Conservation (phyloP, 495 filamentous ascomycete species). For the Massariosphaeria phaeospora region DNA sequence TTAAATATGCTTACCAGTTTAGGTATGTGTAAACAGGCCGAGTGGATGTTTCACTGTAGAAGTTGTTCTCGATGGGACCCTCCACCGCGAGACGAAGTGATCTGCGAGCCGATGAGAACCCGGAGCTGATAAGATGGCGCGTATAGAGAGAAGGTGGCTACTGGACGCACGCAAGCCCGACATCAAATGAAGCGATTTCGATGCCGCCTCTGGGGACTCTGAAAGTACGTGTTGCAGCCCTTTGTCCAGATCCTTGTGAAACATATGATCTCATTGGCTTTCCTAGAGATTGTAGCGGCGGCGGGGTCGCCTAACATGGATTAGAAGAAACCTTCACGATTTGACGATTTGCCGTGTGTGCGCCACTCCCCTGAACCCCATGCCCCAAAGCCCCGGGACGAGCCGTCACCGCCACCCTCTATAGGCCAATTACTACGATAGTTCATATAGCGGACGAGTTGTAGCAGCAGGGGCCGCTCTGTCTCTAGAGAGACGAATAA, state of each 20-base stretch:
- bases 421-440: neutral
- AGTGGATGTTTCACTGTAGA: constrained; percentile 2
- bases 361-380: constrained; percentile 9
- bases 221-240: no score
- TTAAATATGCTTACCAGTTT: constrained; percentile 20
- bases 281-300: constrained; percentile 13
- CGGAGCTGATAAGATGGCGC: neutral
- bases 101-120: neutral
- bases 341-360: constrained; percentile 3
- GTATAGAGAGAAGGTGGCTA: neutral
- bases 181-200: neutral
- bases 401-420: constrained; percentile 19
- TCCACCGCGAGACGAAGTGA: constrained; percentile 3
- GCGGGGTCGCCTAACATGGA: constrained; percentile 1
- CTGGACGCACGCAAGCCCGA: neutral
- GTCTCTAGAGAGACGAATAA: no score
- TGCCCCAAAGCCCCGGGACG: constrained; percentile 19
- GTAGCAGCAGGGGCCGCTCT: neutral
- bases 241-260: no score
- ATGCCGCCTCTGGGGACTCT: no score
- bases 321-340: constrained; percentile 9
- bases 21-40: constrained; percentile 17
- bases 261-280: constrained; percentile 10
- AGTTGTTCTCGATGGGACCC: neutral
- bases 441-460: neutral